Base-by-base conservation (phyloP, 2,329 filamentous ascomycete species). In the Xylaria arbuscula region DNA sequence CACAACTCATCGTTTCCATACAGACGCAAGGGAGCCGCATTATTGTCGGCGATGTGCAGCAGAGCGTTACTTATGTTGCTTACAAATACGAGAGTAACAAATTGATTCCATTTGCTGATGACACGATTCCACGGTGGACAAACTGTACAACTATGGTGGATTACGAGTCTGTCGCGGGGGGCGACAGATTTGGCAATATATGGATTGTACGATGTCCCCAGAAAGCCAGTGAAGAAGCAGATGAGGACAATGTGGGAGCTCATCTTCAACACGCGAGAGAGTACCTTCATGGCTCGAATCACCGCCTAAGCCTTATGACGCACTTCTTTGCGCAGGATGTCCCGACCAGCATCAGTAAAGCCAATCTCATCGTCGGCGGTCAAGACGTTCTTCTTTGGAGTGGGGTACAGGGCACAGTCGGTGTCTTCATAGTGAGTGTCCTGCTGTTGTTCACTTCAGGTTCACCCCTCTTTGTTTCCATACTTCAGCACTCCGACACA, bases 171-270 rank as follows among this genome's bases (percentile, higher is more conserved):
- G 90, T 93, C 28, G 94, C 94, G 2, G 96, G 95, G 42, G 95
- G 95, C 42, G 96, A 99, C 83, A 98, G 98, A 78, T 99, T 99
- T 73, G 97, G 96, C 69, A 99, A 99, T 76, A 82, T 99, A 17
- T 99, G 94, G 90, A 88, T 99, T 53, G 86, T 99, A 36, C 92
- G 96, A 56, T 96, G 93, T 76, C 94, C 95, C 0, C 85, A 90
- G 68, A 96, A 97, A 79, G 90, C 91, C 8, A 97, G 93, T 45
- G 91, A 94, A 72, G 93, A 97, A 78, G 92, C 94, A 0, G 96
- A 99, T 75, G 96, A 98, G 79, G 93, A 97, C 69, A 93, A 93
- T 55, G 93, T 93, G 2, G 95, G 94, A 15, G 90, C 94, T 2
- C 94, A 98, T 81, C 88, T 99, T n/a, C 86, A 93, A 34, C 94